These are phyloP conservation scores for Cutaneotrichosporon cavernicola DNA, from an alignment of 1,284 basidiomycete species.

Conservation along the genomic window DNA sequence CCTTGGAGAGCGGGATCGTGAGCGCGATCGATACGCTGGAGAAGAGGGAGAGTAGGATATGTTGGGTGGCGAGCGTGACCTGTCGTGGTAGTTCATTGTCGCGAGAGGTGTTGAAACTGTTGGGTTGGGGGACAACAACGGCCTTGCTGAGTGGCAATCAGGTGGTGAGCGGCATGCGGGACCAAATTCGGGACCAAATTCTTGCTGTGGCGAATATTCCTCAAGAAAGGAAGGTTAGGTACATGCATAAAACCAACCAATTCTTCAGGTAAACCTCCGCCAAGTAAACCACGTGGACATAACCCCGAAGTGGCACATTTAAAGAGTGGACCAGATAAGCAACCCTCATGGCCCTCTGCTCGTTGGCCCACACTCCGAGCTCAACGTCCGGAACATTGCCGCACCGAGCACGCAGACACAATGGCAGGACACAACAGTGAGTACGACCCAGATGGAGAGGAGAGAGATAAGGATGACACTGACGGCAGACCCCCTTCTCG, in stretches of 20 bases:
- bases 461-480: neutral
- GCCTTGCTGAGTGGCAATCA: neutral
- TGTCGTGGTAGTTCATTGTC: slow-evolving; percentile 4
- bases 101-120: neutral
- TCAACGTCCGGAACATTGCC: slow-evolving; percentile 7
- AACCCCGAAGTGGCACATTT: neutral
- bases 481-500: slow-evolving; percentile 38
- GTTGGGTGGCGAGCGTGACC: slow-evolving; percentile 5
- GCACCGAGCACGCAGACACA: slow-evolving; percentile 13
- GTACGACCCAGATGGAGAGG: neutral
- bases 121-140: neutral
- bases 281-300: neutral
- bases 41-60: slow-evolving; percentile 10
- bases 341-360: neutral
- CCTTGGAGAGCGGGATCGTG: slow-evolving; percentile 10
- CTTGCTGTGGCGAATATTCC: neutral
- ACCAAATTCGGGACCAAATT: neutral
- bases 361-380: slow-evolving; percentile 3
- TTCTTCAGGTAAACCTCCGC: neutral
- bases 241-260: neutral
- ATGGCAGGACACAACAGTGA: slow-evolving; percentile 38
- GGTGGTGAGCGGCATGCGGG: neutral
- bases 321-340: neutral
- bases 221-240: neutral
- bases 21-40: neutral